phyloP scores from a whole-genome alignment of 192 early-diverging fungal genomes.

The Coemansia sp. region DNA sequence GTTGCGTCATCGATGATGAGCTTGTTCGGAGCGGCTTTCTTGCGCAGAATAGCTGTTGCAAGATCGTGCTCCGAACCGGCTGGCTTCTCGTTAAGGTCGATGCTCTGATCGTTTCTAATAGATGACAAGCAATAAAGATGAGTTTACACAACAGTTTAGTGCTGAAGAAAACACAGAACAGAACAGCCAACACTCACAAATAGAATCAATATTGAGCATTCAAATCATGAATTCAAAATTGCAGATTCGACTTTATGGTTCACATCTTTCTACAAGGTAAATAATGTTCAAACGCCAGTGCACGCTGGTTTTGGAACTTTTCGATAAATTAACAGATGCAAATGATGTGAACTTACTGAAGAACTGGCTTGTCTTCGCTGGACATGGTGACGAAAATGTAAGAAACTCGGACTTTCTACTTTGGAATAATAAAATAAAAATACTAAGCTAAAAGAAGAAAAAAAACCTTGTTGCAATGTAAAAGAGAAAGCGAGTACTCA shows the following conservation, averaged over 20 bases:
- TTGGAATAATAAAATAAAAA: not conserved
- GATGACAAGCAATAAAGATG: not conserved
- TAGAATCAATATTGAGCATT: too few species aligned
- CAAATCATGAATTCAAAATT: too few species aligned
- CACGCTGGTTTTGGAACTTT: not conserved
- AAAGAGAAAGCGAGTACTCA: not conserved
- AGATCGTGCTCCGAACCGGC: conserved; percentile 75
- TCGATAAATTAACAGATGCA: not conserved
- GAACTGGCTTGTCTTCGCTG: conserved; percentile 35
- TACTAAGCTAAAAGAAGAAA: not conserved
- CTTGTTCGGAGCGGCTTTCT: conserved; percentile 97
- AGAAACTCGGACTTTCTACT: not conserved
- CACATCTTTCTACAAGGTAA: too few species aligned
- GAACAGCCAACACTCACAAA: too few species aligned
- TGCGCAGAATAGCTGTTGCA: conserved; percentile 93
- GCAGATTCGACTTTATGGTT: too few species aligned
- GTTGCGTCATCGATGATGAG: conserved; percentile 96
- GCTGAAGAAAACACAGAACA: not conserved
- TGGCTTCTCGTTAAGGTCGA: conserved; percentile 35
- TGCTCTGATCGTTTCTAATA: conserved; percentile 41
- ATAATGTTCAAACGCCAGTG: too few species aligned
- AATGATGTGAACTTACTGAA: conserved; percentile 32
- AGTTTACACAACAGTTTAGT: not conserved
- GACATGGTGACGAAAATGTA: conserved; percentile 15
- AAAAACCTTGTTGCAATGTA: not conserved